Base-by-base conservation (phyloP, 768 basidiomycete genomes). In the Tylopilus subfusipes region DNA sequence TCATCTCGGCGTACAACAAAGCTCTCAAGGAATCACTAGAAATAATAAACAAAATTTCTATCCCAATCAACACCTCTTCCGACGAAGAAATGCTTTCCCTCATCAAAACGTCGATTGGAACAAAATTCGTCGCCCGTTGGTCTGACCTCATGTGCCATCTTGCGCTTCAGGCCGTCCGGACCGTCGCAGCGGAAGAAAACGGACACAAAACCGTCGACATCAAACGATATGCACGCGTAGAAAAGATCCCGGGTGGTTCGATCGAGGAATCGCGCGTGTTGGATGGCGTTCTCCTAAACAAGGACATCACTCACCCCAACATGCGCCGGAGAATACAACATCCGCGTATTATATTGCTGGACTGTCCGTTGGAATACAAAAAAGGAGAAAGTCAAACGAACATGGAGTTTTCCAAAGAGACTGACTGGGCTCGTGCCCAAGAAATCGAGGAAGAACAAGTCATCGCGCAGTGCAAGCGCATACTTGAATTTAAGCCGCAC, bases 311-410 rank as follows among this genome's bases (percentile, higher is more conserved):
- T 0, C 97, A 98, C 72, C 95, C 97, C 11, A 86, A 90, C 62
- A 99, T 98, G 97, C 78, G 96, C 51, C 72, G 97, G 53, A 78
- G 93, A 60, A 98, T 98, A 69, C 82, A 78, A 56, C 90, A 92
- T 60, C 97, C 96, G 4, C 75, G 95, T 13, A 89, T 99, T 46
- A 75, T 98, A 22, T 73, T 98, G 38, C 75, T 98, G 38, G 94
- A 97, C 70, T 98, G 95, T 70, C 94, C 95, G 11, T 74, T 98
- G 53, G 96, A 98, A 75, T 98, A 99, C 77, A 99, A 98, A 77
- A 98, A 98, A 78, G 96, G 96, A 25, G 97, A 98, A 77, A 85
- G 82, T 53, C 97, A 99, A 74, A 98, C 97, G 56, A 97, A 98
- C 70, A 98, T 98, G 80, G 96, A 98, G 75, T 93, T 98, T 60